A percentile compares a stretch with the other conserved stretches of the same genome.
phyloP scores from a whole-genome alignment of 352 stramenopile genomes.

The Phytopythium delawarense region DNA sequence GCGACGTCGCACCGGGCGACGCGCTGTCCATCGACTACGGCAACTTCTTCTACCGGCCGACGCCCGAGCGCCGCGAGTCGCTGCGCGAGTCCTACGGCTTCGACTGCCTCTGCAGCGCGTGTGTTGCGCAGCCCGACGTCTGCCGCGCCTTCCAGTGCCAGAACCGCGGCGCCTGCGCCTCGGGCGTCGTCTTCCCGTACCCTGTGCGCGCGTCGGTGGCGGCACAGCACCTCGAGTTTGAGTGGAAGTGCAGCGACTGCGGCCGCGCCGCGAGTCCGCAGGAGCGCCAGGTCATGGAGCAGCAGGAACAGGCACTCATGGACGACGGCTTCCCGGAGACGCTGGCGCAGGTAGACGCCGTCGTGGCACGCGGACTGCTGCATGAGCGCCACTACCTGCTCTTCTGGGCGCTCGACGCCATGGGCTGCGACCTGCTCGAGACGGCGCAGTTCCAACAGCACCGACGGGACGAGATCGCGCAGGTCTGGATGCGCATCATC shows the following conservation, averaged over 20 bases:
- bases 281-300: slow-evolving; percentile 32
- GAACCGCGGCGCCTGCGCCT: slow-evolving; percentile 16
- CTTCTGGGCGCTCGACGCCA: slow-evolving; percentile 71
- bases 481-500: slow-evolving; percentile 69
- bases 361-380: slow-evolving; percentile 43
- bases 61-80: slow-evolving; percentile 46
- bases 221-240: slow-evolving; percentile 33
- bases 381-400: slow-evolving; percentile 70
- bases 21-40: slow-evolving; percentile 75
- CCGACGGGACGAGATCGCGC: slow-evolving; percentile 30
- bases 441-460: slow-evolving; percentile 31
- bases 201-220: slow-evolving; percentile 29
- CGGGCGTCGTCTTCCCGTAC: slow-evolving; percentile 45
- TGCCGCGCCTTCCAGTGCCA: slow-evolving; percentile 56
- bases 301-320: slow-evolving; percentile 44
- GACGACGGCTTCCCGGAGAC: slow-evolving; percentile 60
- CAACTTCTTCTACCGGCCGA: slow-evolving; percentile 76
- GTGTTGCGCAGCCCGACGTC: slow-evolving; percentile 39
- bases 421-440: slow-evolving; percentile 53
- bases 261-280: slow-evolving; percentile 23
- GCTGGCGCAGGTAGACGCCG: slow-evolving; percentile 46
- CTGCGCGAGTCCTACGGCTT: slow-evolving; percentile 66
- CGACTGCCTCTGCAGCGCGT: slow-evolving; percentile 55
- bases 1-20: slow-evolving; percentile 51
- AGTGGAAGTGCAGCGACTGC: slow-evolving; percentile 54